Evolutionary conservation across 345 rosid genomes (phyloP).

Genomic region (Turnera subulata): DNA sequence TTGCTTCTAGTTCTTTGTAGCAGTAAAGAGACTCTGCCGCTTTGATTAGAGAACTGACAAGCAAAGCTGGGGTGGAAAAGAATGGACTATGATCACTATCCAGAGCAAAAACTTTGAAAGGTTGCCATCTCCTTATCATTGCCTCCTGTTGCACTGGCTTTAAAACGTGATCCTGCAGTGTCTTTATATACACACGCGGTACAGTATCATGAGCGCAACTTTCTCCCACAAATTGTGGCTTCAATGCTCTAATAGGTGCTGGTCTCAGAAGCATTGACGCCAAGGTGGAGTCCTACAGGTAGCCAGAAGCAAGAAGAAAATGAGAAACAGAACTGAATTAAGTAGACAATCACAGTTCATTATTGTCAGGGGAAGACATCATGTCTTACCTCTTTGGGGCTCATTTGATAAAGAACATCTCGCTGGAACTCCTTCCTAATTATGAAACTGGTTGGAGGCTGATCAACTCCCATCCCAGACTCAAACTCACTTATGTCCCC

Average conservation of each 20-base stretch:
- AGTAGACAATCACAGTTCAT: no score
- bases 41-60: conserved; percentile 22
- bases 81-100: conserved; percentile 40
- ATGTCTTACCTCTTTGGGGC: conserved; percentile 29
- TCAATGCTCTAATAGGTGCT: conserved; percentile 29
- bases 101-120: conserved; percentile 20
- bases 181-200: conserved; percentile 35
- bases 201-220: conserved; percentile 24
- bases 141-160: conserved; percentile 18
- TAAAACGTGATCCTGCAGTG: conserved; percentile 26
- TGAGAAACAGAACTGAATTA: no score
- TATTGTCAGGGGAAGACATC: not conserved
- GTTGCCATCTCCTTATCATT: conserved; percentile 36
- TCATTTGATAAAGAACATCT: conserved; percentile 26
- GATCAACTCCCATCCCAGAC: conserved; percentile 31
- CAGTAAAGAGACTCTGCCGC: conserved; percentile 12
- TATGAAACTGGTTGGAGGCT: conserved; percentile 32
- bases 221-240: conserved; percentile 14
- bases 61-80: conserved; percentile 34
- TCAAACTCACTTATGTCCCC: conserved; percentile 13
- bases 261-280: conserved; percentile 32
- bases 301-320: not conserved
- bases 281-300: conserved; percentile 23
- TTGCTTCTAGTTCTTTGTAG: no score
- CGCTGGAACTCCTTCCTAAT: conserved; percentile 30